A percentile compares a stretch with the other conserved stretches of the same genome.
Conservation (phyloP, 2,329 filamentous ascomycete species). For the Coleophoma cylindrospora region DNA sequence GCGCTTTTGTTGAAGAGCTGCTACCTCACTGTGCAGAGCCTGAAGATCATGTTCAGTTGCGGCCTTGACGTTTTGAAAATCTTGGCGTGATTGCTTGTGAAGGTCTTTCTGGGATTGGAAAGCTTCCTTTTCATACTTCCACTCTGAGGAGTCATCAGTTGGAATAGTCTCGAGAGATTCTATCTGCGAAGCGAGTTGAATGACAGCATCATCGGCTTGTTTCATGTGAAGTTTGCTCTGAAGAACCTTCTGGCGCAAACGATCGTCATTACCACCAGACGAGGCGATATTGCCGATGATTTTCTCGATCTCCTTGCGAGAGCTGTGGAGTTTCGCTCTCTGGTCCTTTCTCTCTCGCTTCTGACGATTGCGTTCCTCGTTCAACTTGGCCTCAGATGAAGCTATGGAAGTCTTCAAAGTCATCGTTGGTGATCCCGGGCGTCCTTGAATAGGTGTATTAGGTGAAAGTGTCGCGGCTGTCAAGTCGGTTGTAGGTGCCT, state of each 20-base stretch:
- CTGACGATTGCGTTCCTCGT: slow-evolving; percentile 63
- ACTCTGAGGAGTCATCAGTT: slow-evolving; percentile 50
- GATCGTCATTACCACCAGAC: slow-evolving; percentile 69
- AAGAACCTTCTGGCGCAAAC: slow-evolving; percentile 67
- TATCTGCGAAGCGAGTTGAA: slow-evolving; percentile 52
- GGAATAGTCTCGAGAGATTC: slow-evolving; percentile 61
- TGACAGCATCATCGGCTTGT: slow-evolving; percentile 54
- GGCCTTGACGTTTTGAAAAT: slow-evolving; percentile 58
- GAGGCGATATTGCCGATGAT: slow-evolving; percentile 62
- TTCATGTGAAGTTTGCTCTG: slow-evolving; percentile 72
- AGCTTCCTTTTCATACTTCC: slow-evolving; percentile 49
- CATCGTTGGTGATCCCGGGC: slow-evolving; percentile 71
- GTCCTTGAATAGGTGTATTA: slow-evolving; percentile 53
- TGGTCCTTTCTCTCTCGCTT: slow-evolving; percentile 72
- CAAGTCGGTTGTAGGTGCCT: slow-evolving; percentile 17
- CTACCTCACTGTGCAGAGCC: slow-evolving; percentile 58
- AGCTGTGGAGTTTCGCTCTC: slow-evolving; percentile 59
- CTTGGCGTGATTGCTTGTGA: slow-evolving; percentile 35
- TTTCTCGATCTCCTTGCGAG: slow-evolving; percentile 71
- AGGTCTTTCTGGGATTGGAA: slow-evolving; percentile 42
- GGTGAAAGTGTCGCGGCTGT: slow-evolving; percentile 27
- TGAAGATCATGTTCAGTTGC: slow-evolving; percentile 59
- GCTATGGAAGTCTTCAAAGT: slow-evolving; percentile 74
- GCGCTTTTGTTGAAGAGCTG: slow-evolving; percentile 58
- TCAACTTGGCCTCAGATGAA: slow-evolving; percentile 64